These are phyloP conservation scores for Anisogramma anomala DNA, from an alignment of 2,329 filamentous ascomycete species.

Conservation along the genomic window DNA sequence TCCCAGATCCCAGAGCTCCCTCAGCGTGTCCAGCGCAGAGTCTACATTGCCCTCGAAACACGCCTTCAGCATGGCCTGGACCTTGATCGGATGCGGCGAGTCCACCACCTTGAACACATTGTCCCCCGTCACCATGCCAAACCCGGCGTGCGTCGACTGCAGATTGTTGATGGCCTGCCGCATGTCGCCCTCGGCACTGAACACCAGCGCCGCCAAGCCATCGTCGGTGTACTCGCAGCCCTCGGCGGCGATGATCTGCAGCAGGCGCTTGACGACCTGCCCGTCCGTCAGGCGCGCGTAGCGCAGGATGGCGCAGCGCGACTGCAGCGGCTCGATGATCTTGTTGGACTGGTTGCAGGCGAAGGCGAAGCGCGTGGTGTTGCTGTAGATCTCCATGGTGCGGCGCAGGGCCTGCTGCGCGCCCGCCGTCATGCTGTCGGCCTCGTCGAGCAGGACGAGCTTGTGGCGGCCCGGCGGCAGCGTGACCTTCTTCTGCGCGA, in stretches of 20 bases:
- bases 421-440: constrained; percentile 94
- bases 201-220: constrained; percentile 88
- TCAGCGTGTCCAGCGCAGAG: constrained; percentile 70
- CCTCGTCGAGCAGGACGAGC: constrained; percentile 93
- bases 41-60: constrained; percentile 91
- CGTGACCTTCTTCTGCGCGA: constrained; percentile 98
- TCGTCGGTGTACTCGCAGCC: constrained; percentile 85
- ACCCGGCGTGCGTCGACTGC: constrained; percentile 84
- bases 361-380: constrained; percentile 93
- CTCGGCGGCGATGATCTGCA: constrained; percentile 90
- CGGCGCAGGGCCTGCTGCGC: constrained; percentile 89
- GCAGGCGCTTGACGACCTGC: constrained; percentile 79
- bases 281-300: constrained; percentile 87
- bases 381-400: constrained; percentile 98
- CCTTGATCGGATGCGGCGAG: constrained; percentile 92
- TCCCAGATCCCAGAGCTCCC: constrained; percentile 86
- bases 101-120: constrained; percentile 98
- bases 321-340: constrained; percentile 98
- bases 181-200: constrained; percentile 97
- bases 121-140: constrained; percentile 93
- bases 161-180: constrained; percentile 97
- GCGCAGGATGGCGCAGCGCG: constrained; percentile 86
- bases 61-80: constrained; percentile 96
- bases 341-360: constrained; percentile 99
- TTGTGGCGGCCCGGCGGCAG: constrained; percentile 85